phyloP scores from a whole-genome alignment of 257 asterid species.

The Rubia yunnanensis region DNA sequence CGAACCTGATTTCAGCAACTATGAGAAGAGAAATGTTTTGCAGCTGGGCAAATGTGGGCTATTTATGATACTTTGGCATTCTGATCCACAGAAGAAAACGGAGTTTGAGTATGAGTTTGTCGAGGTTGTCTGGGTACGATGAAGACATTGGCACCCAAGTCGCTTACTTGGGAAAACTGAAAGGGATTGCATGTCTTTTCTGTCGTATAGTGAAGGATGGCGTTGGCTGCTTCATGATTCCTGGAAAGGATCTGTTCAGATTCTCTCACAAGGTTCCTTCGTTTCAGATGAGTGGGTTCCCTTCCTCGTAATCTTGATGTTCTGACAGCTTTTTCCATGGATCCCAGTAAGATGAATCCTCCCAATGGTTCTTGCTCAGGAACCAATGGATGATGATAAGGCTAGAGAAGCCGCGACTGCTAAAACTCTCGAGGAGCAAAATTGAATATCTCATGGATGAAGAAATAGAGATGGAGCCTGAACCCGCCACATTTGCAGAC shows the following conservation, averaged over 20 bases:
- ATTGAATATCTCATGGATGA: not conserved
- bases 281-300: constrained; percentile 31
- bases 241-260: constrained; percentile 29
- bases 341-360: not conserved
- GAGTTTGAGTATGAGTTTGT: constrained; percentile 35
- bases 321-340: constrained; percentile 6
- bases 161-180: constrained; percentile 30
- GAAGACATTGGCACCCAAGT: constrained; percentile 32
- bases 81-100: constrained; percentile 14
- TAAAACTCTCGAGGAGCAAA: not conserved
- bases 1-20: constrained; percentile 43
- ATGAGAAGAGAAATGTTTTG: constrained; percentile 30
- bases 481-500: no score
- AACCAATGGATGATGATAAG: not conserved
- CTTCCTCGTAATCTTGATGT: constrained; percentile 16
- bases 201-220: constrained; percentile 18
- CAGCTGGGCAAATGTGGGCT: constrained; percentile 58
- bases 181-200: constrained; percentile 33
- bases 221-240: constrained; percentile 16
- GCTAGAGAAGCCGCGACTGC: constrained; percentile 4
- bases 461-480: not conserved
- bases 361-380: constrained; percentile 10
- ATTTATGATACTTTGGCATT: constrained; percentile 43
- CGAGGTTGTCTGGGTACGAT: constrained; percentile 42
- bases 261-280: constrained; percentile 58